phyloP scores from a whole-genome alignment of 331 rosid species.

The Acacia concinna region DNA sequence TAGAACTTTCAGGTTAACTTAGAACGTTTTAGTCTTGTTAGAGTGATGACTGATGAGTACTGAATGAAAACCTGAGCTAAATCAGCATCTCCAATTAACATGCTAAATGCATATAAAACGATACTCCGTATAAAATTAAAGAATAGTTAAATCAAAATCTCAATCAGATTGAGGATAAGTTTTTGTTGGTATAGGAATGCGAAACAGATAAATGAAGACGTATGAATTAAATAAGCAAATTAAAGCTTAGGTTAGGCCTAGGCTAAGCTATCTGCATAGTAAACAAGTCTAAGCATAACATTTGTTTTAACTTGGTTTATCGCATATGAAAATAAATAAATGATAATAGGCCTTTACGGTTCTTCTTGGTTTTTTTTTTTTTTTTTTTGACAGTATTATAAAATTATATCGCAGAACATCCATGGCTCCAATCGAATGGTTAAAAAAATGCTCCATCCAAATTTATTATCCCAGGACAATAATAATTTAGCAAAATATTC shows the following conservation, averaged over 20 bases:
- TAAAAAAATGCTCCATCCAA: too few relatives aligned
- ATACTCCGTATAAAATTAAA: too few relatives aligned
- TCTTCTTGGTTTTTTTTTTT: too few relatives aligned
- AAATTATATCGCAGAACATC: not conserved
- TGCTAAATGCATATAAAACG: too few relatives aligned
- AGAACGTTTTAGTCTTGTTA: too few relatives aligned
- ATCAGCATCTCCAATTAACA: too few relatives aligned
- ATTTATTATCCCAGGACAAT: too few relatives aligned
- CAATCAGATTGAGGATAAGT: not conserved
- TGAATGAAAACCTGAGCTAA: too few relatives aligned
- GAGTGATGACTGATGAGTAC: too few relatives aligned
- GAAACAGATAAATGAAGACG: not conserved
- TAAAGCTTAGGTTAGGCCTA: not conserved
- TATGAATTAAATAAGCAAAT: not conserved
- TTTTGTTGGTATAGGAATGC: not conserved
- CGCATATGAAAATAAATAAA: not conserved
- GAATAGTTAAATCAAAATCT: not conserved
- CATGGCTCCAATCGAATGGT: not conserved
- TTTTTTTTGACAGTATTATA: not conserved
- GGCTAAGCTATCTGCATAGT: not conserved
- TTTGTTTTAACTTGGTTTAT: not conserved
- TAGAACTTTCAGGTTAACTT: too few relatives aligned
- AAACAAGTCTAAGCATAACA: not conserved
- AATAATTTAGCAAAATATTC: not conserved
- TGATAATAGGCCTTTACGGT: too few relatives aligned